Base-by-base conservation (phyloP, 768 basidiomycete species). In the Suillus ampliporus region DNA sequence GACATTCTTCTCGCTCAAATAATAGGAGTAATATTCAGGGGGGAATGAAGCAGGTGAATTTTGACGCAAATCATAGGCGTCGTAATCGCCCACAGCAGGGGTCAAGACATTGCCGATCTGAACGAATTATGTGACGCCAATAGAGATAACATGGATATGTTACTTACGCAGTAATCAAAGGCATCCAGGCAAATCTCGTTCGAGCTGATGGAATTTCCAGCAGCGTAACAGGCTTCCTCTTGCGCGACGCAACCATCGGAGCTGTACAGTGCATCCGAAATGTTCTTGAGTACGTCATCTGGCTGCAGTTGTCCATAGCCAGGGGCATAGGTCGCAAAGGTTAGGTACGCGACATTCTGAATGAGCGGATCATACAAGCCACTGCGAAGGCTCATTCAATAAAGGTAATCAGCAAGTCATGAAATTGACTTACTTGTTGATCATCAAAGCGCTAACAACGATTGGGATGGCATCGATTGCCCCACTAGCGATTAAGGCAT, bases 321-420 rank as follows among this genome's bases (percentile, higher is more conserved):
- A 10, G 88, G 88, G 0, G 89, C 88, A 40, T 86, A 70, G 0
- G 80, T 81, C 0, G 87, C 85, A 60, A 89, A 90, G 40, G 79
- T 78, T 61, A 89, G 78, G 62, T 85, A 88, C 11, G 87, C 84
- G 63, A 86, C 65, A 65, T 85, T 84, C 65, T 89, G 88, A 48
- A 89, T 79, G 35, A 88, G 75, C 1, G 88, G 87, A 64, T 89
- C 88, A 58, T 80, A 84, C 87, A 86, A 88, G 43, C 87, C 87
- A 64, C 88, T 89, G 58, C 10, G 47, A 11, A 31, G 31, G 23
- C 15, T 21, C 38, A 0, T 59, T 15, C 54, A 53, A 6, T n/a
- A 14, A 47, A 3, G 48, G 31, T 56, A 17, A 23, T 7, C 1
- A 7, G 14, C 23, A 48, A 1, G 8, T 41, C 6, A 35, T n/a